These are phyloP conservation scores for Cyclotella kingstonii DNA, from an alignment of 108 stramenopile genomes.

Conservation along the genomic window DNA sequence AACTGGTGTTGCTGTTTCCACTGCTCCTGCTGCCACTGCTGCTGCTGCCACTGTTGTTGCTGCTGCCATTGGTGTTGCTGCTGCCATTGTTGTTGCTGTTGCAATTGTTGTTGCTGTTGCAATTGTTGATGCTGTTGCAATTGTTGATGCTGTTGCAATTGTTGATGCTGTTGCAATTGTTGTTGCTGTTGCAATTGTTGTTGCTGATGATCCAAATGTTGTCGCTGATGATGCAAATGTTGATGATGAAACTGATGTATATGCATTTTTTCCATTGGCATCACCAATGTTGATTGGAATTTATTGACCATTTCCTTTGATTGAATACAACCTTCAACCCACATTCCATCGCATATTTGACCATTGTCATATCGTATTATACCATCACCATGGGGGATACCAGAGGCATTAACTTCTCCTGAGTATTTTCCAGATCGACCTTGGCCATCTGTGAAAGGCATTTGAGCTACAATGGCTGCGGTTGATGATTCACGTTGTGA, in stretches of 20 bases:
- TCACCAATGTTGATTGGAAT: constrained; percentile 10
- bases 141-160: too few species aligned
- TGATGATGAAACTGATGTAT: too few species aligned
- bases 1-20: too few species aligned
- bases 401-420: constrained; percentile 52
- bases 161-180: too few species aligned
- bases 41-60: too few species aligned
- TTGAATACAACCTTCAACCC: constrained; percentile 33
- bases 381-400: constrained; percentile 58
- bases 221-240: too few species aligned
- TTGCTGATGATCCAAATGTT: not conserved
- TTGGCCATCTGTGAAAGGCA: constrained; percentile 51
- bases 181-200: too few species aligned
- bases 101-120: too few species aligned
- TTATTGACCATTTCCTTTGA: constrained; percentile 7
- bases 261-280: constrained; percentile 20
- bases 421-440: constrained; percentile 57
- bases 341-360: constrained; percentile 45
- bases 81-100: too few species aligned
- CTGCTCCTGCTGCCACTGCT: too few species aligned
- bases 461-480: constrained; percentile 30
- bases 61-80: too few species aligned
- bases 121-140: too few species aligned
- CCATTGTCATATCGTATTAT: constrained; percentile 59
- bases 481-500: constrained; percentile 5